Conservation (phyloP, 805 yeast species). For the Lipomyces chichibuensis region DNA sequence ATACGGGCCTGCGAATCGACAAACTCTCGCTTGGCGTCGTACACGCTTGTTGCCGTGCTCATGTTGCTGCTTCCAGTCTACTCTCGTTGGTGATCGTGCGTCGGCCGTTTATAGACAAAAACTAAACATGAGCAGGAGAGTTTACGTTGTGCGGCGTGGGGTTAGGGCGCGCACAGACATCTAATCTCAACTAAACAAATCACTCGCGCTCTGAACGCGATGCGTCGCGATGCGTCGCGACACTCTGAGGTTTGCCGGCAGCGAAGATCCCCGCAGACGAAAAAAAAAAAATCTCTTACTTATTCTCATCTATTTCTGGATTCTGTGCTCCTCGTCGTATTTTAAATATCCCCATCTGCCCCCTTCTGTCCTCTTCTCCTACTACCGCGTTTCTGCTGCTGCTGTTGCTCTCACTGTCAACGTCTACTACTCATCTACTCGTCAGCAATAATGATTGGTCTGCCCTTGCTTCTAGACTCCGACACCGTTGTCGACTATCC, state of each 20-base stretch:
- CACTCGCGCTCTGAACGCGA: neutral
- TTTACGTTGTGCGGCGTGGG: neutral
- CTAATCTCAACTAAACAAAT: neutral
- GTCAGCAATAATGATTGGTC: neutral
- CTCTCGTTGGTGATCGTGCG: neutral
- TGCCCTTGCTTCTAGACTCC: neutral
- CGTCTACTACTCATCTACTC: neutral
- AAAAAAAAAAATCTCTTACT: too few species aligned
- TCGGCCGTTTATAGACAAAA: too few species aligned
- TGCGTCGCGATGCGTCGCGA: neutral
- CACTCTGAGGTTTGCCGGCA: too few species aligned
- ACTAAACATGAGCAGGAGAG: too few species aligned
- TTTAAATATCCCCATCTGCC: too few species aligned
- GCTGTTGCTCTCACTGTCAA: neutral
- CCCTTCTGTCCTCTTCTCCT: too few species aligned
- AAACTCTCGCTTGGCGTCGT: conserved; percentile 29
- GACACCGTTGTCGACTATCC: neutral
- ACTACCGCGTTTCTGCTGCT: neutral
- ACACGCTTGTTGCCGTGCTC: conserved; percentile 5
- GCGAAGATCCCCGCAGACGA: too few species aligned
- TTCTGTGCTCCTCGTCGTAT: too few species aligned
- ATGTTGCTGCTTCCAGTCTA: neutral
- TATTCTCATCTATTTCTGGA: too few species aligned
- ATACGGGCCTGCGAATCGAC: conserved; percentile 31
- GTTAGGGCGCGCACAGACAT: neutral